Evolutionary conservation across 768 basidiomycete genomes (phyloP), one percentile per base, ranked within the genome.

Genomic region (Suillus americanus): DNA sequence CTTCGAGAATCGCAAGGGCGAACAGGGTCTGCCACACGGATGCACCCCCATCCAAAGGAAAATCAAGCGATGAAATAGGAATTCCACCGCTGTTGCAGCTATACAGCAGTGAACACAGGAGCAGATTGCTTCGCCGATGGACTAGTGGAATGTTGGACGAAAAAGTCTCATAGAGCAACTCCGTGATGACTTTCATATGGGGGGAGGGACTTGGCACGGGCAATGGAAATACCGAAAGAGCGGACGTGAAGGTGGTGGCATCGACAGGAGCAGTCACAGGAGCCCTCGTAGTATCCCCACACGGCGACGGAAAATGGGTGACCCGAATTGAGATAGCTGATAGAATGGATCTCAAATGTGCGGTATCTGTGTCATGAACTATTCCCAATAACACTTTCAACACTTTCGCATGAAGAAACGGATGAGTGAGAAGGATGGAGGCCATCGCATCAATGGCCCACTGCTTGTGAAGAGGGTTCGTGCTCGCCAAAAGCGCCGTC

Each of bases 11-110:
- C 20, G 79, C 77, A 41, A 86, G 69, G 16, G 78, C 75, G 65
- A 82, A 78, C 6, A 84, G 72, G 4, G 78, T 75, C 38, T 76
- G 75, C 85, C 85, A 86, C 20, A 66, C 64, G 25, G 61, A 60
- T 62, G 20, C 16, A 54, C 35, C 37, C 55, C 46, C n/a, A 43
- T 38, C 20, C 60, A 63, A 8, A 43, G 57, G 28, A 59, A 41
- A 43, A 41, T 59, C 57, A 25, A 41, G 40, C 25, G 57, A 41
- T 30, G 57, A 20, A 30, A 28, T 64, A 13, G 63, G 3, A 43
- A 41, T 28, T 33, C 33, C 45, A 25, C 37, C 35, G 23, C 55
- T 18, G 13, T 55, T 38, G 48, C 41, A 41, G 28, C 9, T 46
- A 16, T 51, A 12, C 35, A 38, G 33, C 7, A 28, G 35, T 16